These are phyloP conservation scores for Clarireedia paspali DNA, from an alignment of 2,329 filamentous ascomycete genomes.

Conservation along the genomic window DNA sequence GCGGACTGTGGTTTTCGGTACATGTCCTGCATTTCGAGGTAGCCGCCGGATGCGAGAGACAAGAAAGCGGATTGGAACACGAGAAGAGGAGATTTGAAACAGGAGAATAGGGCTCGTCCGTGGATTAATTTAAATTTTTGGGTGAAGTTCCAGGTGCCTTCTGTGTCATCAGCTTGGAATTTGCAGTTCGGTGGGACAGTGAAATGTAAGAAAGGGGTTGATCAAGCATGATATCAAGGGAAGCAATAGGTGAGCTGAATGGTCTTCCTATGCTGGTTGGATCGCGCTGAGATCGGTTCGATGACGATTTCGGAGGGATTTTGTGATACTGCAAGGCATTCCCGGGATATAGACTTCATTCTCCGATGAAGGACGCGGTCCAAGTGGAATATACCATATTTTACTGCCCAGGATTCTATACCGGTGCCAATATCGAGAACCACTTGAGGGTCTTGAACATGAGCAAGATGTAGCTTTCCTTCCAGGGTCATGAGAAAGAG, in stretches of 20 bases:
- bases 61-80: conserved; percentile 7
- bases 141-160: conserved; percentile 39
- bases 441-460: conserved; percentile 25
- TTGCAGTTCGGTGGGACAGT: conserved; percentile 7
- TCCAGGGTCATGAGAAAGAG: conserved; percentile 17
- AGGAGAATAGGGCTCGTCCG: conserved; percentile 10
- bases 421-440: conserved; percentile 36
- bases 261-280: neutral
- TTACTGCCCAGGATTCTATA: conserved; percentile 53
- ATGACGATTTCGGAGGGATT: neutral
- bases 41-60: conserved; percentile 10
- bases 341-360: neutral
- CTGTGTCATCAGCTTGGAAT: conserved; percentile 44
- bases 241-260: too few relatives aligned
- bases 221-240: neutral
- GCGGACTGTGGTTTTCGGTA: conserved; percentile 8
- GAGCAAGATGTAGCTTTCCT: conserved; percentile 17
- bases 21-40: conserved; percentile 12
- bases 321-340: neutral
- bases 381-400: conserved; percentile 41
- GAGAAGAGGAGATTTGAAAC: conserved; percentile 7
- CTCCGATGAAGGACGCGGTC: neutral
- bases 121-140: conserved; percentile 43
- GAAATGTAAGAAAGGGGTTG: neutral
- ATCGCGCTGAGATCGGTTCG: neutral